These are phyloP conservation scores for Aspergillus pseudoterreus DNA, from an alignment of 2,329 filamentous ascomycete genomes.

Conservation along the genomic window DNA sequence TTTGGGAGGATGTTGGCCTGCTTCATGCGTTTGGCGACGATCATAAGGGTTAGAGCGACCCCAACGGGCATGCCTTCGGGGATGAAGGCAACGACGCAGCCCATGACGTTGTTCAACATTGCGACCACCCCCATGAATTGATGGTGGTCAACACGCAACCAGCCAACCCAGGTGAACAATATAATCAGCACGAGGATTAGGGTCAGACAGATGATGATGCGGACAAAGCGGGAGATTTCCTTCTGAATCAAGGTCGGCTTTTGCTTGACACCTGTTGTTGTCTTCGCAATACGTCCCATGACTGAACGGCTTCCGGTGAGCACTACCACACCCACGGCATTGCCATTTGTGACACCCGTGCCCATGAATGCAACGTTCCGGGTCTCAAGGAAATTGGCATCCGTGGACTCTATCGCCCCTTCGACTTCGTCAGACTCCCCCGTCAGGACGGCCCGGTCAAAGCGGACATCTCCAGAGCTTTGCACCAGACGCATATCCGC, in stretches of 20 bases:
- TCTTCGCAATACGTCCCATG: conserved; percentile 70
- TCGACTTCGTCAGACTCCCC: conserved; percentile 66
- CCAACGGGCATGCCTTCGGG: conserved; percentile 71
- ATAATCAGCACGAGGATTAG: conserved; percentile 55
- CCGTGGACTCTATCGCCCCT: conserved; percentile 61
- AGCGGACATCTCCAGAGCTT: conserved; percentile 66
- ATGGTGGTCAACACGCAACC: conserved; percentile 62
- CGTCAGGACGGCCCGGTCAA: conserved; percentile 72
- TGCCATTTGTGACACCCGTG: conserved; percentile 70
- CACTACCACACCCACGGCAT: conserved; percentile 64
- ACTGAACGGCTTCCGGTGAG: conserved; percentile 69
- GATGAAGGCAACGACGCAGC: conserved; percentile 73
- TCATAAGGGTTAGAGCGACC: conserved; percentile 68
- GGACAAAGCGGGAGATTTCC: conserved; percentile 70
- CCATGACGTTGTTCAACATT: conserved; percentile 70
- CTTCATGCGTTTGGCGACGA: conserved; percentile 72
- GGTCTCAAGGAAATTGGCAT: conserved; percentile 74
- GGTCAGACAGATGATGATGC: conserved; percentile 67
- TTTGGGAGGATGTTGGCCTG: conserved; percentile 76
- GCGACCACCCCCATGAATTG: conserved; percentile 68
- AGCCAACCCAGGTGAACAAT: conserved; percentile 58
- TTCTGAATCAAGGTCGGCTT: conserved; percentile 67
- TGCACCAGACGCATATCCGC: conserved; percentile 71
- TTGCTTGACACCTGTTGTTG: conserved; percentile 67
- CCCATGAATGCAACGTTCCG: conserved; percentile 73